These are phyloP conservation scores for Alternaria ventricosa DNA, from an alignment of 2,329 filamentous ascomycete genomes.

Conservation along the genomic window DNA sequence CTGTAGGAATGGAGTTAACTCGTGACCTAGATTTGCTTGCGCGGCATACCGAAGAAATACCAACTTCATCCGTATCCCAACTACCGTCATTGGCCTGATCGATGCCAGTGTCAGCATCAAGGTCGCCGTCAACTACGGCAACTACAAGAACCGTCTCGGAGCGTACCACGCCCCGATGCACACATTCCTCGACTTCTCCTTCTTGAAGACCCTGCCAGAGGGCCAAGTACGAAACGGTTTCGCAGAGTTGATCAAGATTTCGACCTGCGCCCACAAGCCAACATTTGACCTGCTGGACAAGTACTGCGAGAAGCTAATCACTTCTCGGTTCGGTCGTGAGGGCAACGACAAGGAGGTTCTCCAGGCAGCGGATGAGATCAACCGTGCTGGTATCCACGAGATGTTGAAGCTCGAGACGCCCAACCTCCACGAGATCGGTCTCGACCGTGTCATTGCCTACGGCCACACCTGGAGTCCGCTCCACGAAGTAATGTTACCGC, in stretches of 20 bases:
- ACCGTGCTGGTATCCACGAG: slow-evolving; percentile 71
- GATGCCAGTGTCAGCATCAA: slow-evolving; percentile 79
- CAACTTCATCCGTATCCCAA: slow-evolving; percentile 76
- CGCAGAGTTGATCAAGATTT: slow-evolving; percentile 78
- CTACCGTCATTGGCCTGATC: slow-evolving; percentile 76
- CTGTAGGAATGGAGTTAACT: slow-evolving; percentile 30
- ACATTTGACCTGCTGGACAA: slow-evolving; percentile 73
- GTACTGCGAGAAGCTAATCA: slow-evolving; percentile 72
- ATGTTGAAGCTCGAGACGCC: slow-evolving; percentile 77
- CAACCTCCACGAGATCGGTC: slow-evolving; percentile 74
- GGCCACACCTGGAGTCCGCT: slow-evolving; percentile 78
- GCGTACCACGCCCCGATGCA: slow-evolving; percentile 75
- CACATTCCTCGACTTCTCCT: slow-evolving; percentile 76
- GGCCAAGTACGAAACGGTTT: slow-evolving; percentile 76
- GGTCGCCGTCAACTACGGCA: slow-evolving; percentile 78
- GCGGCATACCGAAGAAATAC: slow-evolving; percentile 75
- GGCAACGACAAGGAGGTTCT: slow-evolving; percentile 65
- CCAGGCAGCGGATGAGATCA: slow-evolving; percentile 70
- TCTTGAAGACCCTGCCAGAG: slow-evolving; percentile 70
- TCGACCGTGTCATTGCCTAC: slow-evolving; percentile 76
- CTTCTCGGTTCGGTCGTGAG: slow-evolving; percentile 67
- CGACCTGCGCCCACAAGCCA: slow-evolving; percentile 69
- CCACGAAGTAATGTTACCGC: slow-evolving; percentile 55
- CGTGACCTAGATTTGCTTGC: slow-evolving; percentile 59
- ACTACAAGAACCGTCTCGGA: slow-evolving; percentile 76